A percentile compares a stretch with the other conserved stretches of the same genome.
These are phyloP conservation scores for Straminergon stramineum DNA, from an alignment of 225 moss, liverwort and hornwort genomes.

Conservation along the genomic window DNA sequence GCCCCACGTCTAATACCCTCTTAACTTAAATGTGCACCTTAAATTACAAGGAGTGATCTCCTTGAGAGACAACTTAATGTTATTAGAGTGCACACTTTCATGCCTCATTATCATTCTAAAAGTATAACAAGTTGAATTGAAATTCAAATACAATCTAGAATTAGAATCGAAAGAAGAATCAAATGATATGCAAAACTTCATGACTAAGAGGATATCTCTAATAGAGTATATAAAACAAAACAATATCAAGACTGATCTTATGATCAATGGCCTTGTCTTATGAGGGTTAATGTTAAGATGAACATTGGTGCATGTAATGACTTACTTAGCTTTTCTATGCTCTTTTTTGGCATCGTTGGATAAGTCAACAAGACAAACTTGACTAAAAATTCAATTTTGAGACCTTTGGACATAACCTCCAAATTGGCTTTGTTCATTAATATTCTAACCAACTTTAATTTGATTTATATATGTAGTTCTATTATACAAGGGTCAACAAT, in stretches of 20 bases:
- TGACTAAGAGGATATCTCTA: neutral
- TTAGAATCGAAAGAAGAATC: neutral
- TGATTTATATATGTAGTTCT: neutral
- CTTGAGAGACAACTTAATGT: too few relatives aligned
- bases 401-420: too few relatives aligned
- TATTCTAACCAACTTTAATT: neutral
- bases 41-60: too few relatives aligned
- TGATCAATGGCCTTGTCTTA: neutral
- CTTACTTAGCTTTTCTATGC: neutral
- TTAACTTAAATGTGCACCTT: too few relatives aligned
- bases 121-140: neutral
- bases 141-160: neutral
- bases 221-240: neutral
- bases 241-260: neutral
- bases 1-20: too few relatives aligned
- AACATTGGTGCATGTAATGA: neutral
- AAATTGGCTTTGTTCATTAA: neutral
- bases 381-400: neutral
- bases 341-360: neutral
- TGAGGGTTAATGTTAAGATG: neutral
- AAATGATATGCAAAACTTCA: neutral
- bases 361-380: neutral
- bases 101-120: neutral
- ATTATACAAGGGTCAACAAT: too few relatives aligned
- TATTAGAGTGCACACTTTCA: neutral